Evolutionary conservation across 202 grass and related monocot genomes (phyloP).

Genomic region (Schoenoplectus triqueter): DNA sequence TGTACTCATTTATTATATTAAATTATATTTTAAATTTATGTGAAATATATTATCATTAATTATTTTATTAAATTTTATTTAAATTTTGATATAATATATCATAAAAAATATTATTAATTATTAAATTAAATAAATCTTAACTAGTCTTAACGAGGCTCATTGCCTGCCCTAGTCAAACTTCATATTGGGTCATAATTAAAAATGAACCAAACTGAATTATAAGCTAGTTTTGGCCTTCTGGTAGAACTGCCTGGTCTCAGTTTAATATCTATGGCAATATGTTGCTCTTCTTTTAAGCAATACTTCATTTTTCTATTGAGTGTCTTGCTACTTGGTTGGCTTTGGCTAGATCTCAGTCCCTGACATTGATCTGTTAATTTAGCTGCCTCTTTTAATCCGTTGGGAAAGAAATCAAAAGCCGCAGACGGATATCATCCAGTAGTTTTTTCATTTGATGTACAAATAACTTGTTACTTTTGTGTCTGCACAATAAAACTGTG

Average conservation of each 20-base stretch:
- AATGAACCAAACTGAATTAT: background rate
- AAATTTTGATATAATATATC: too few species aligned
- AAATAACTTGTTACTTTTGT: too few species aligned
- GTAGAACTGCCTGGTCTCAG: background rate
- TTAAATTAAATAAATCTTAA: too few species aligned
- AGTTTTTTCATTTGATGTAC: background rate
- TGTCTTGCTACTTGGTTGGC: background rate
- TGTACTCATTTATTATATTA: too few species aligned
- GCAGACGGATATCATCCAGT: background rate
- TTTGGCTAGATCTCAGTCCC: background rate
- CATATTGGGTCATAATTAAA: background rate
- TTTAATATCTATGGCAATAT: background rate
- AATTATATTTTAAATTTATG: too few species aligned
- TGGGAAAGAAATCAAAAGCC: background rate
- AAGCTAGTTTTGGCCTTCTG: background rate
- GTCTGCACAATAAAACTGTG: too few species aligned
- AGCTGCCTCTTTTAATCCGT: background rate
- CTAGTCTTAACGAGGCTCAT: too few species aligned
- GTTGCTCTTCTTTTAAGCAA: background rate
- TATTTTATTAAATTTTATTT: too few species aligned
- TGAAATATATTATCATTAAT: too few species aligned
- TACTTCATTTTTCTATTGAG: background rate
- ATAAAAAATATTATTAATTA: too few species aligned
- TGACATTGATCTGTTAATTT: background rate
- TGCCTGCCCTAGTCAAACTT: background rate